Evolutionary conservation across 1,139 yeast species (phyloP).

Genomic region (Protomyces arabidopsidicola): DNA sequence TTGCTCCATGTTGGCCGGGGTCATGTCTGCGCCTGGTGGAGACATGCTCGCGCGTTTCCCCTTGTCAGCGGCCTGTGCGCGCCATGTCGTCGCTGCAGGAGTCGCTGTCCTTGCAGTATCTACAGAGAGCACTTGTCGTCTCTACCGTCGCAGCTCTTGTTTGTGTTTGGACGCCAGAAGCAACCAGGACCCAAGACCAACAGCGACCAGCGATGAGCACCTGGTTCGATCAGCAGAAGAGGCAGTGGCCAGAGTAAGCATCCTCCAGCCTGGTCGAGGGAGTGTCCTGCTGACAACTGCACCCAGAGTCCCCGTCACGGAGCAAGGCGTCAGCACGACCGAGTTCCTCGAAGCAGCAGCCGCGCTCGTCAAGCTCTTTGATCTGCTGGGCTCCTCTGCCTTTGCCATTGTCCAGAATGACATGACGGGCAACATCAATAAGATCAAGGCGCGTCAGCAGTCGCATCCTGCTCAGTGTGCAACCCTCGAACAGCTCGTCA

Average conservation of each 20-base stretch:
- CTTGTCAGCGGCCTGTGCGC: no score
- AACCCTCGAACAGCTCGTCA: conserved; percentile 72
- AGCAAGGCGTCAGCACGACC: conserved; percentile 60
- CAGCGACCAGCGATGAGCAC: conserved; percentile 12
- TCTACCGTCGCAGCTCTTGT: no score
- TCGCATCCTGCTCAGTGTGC: conserved; percentile 58
- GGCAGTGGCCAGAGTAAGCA: conserved; percentile 9
- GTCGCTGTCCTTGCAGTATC: no score
- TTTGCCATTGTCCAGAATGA: conserved; percentile 81
- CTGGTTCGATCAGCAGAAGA: conserved; percentile 22
- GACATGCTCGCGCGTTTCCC: no score
- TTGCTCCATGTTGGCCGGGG: no score
- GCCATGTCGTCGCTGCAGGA: no score
- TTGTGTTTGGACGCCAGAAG: no score
- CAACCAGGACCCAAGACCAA: no score
- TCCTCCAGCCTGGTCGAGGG: not conserved
- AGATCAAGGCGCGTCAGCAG: conserved; percentile 62
- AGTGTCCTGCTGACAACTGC: not conserved
- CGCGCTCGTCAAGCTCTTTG: conserved; percentile 75
- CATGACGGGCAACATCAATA: conserved; percentile 79
- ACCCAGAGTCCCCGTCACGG: conserved; percentile 64
- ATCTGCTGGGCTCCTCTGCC: conserved; percentile 78
- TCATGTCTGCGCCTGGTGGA: no score
- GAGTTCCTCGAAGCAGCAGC: conserved; percentile 80
- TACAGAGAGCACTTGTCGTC: no score